Base-by-base conservation (phyloP, 495 filamentous ascomycete species). In the Hyaloscypha hepaticicola region DNA sequence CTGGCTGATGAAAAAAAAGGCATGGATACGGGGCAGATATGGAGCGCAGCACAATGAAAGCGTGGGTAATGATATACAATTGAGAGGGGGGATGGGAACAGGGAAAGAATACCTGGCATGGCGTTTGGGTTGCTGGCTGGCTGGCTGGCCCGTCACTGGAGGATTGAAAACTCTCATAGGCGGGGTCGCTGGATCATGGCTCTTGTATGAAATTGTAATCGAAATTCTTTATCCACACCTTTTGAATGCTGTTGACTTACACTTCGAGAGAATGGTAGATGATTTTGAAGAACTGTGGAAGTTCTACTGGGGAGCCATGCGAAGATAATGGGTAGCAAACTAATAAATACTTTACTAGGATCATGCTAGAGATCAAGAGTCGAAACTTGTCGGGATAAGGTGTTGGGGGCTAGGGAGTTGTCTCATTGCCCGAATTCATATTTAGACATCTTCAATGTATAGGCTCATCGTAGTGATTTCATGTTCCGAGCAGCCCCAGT, bases 41-140 rank as follows among this genome's bases (percentile, higher is more conserved):
- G 38, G 19, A 19, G 8, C 38, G 38, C 8, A 19, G 19, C 38
- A 19, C 38, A 8, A 8, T 45, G 8, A 45, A 45, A 45, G 8
- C 38, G 38, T 8, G 8, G 38, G 8, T 8, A 45, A 45, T 45
- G 34, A 24, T 8, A 5, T 26, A 7, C 24, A 9, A 16, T 11
- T 3, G 5, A 26, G 31, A 24, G 41, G 33, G 56, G 8, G 48
- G 19, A 52, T 14, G 53, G 8, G 50, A 16, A 41, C 22, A 31
- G 25, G 26, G 27, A 55, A 12, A 8, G 21, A 12, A 53, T 11
- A 22, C 5, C 14, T 28, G 53, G 25, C 26, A n/a, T 53, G 34
- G 58, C 58, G 58, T 60, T 60, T 26, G 21, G 38, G 9, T 50
- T 26, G 38, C 31, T 48, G 16, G 56, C 56, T 33, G 56, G 56